Percentiles rank a stretch among this genome's conserved stretches.
These are phyloP conservation scores for Brassica hybrid DNA, from an alignment of 441 rosid species.

Conservation along the genomic window DNA sequence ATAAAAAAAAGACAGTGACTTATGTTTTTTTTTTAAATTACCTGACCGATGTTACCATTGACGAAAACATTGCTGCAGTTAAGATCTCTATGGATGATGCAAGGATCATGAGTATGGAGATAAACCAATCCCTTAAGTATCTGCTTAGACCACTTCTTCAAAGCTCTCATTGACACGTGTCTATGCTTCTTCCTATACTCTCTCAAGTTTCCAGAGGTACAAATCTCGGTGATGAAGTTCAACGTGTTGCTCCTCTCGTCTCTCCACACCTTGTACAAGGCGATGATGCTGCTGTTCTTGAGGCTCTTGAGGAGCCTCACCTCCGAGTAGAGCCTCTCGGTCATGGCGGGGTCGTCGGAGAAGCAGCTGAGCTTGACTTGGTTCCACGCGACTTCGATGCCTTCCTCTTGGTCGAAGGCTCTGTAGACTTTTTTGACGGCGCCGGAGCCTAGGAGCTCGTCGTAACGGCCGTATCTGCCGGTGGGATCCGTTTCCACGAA, in stretches of 20 bases:
- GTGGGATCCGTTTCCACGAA: slow-evolving; percentile 72
- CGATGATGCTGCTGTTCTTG: slow-evolving; percentile 49
- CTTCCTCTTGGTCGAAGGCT: slow-evolving; percentile 64
- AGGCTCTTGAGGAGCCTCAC: slow-evolving; percentile 50
- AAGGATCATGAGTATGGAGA: slow-evolving; percentile 65
- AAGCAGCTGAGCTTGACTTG: slow-evolving; percentile 55
- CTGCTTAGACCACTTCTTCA: slow-evolving; percentile 77
- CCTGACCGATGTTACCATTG: slow-evolving; percentile 74
- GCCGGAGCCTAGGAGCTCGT: slow-evolving; percentile 57
- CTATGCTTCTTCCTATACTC: slow-evolving; percentile 61
- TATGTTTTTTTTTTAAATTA: not conserved
- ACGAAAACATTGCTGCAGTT: slow-evolving; percentile 72
- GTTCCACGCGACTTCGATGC: slow-evolving; percentile 66
- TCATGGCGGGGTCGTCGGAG: slow-evolving; percentile 50
- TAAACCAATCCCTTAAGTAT: slow-evolving; percentile 62
- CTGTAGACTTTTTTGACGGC: slow-evolving; percentile 72
- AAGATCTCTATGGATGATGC: slow-evolving; percentile 70
- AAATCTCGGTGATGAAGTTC: slow-evolving; percentile 65
- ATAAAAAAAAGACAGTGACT: too few species aligned
- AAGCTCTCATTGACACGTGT: slow-evolving; percentile 60
- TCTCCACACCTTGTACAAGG: slow-evolving; percentile 50
- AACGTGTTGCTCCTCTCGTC: slow-evolving; percentile 44
- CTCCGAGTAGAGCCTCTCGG: slow-evolving; percentile 57
- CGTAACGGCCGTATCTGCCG: slow-evolving; percentile 68
- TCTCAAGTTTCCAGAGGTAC: slow-evolving; percentile 62